These are phyloP conservation scores for Apiotrichum gracile DNA, from an alignment of 1,284 basidiomycete species.

Conservation along the genomic window DNA sequence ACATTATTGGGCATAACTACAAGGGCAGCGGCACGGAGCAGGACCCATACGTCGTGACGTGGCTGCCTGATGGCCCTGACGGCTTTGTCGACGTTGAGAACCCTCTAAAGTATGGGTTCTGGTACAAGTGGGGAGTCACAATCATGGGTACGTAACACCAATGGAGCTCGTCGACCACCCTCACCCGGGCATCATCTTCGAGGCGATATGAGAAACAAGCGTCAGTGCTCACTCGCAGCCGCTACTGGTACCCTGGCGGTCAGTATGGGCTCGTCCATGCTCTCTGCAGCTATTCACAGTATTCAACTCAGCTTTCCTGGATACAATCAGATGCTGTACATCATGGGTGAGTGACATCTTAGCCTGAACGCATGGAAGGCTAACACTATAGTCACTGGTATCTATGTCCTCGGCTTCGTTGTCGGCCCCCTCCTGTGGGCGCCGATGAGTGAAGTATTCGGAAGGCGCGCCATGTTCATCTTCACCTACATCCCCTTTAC, in stretches of 20 bases:
- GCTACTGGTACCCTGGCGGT: slow-evolving; percentile 23
- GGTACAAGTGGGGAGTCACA: slow-evolving; percentile 30
- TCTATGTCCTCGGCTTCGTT: slow-evolving; percentile 18
- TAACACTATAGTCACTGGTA: slow-evolving; percentile 8
- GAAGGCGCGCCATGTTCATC: slow-evolving; percentile 44
- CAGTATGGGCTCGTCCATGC: slow-evolving; percentile 23
- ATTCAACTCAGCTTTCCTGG: slow-evolving; percentile 22
- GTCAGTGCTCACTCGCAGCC: background rate
- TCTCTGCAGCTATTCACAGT: slow-evolving; percentile 22
- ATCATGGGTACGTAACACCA: background rate
- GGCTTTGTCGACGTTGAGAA: slow-evolving; percentile 20
- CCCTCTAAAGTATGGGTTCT: slow-evolving; percentile 23
- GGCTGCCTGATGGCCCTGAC: slow-evolving; percentile 14
- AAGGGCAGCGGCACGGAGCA: slow-evolving; percentile 42
- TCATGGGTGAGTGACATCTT: slow-evolving; percentile 10
- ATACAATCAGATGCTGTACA: slow-evolving; percentile 21
- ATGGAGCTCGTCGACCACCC: too few species aligned
- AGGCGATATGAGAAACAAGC: background rate
- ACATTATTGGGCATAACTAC: slow-evolving; percentile 41
- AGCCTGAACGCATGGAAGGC: background rate
- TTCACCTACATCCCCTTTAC: slow-evolving; percentile 45
- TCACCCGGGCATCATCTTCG: too few species aligned
- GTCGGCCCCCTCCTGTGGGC: slow-evolving; percentile 28
- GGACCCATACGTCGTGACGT: slow-evolving; percentile 45
- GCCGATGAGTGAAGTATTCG: slow-evolving; percentile 32